Evolutionary conservation across 805 yeast genomes (phyloP).

Genomic region (Metschnikowia kofuensis): DNA sequence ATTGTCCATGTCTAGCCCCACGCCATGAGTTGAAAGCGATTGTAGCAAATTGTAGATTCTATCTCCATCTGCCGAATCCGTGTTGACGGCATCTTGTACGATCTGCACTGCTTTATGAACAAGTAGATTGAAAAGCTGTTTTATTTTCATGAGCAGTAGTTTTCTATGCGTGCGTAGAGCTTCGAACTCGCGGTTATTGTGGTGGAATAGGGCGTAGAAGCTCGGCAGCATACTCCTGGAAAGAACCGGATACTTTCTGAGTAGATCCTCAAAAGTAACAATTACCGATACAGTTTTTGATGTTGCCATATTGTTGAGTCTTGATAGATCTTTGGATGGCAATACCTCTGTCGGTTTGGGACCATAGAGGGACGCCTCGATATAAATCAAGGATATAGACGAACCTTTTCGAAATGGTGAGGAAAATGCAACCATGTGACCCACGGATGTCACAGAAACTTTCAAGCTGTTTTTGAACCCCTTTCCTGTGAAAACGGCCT

Average conservation of each 20-base stretch:
- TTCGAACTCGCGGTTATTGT: conserved; percentile 34
- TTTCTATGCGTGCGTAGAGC: conserved; percentile 28
- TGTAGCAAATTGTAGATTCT: conserved; percentile 30
- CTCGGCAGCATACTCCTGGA: conserved; percentile 39
- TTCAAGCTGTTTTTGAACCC: conserved; percentile 52
- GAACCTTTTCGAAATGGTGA: conserved; percentile 58
- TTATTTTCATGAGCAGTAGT: conserved; percentile 26
- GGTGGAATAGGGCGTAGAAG: conserved; percentile 39
- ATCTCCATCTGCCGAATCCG: conserved; percentile 34
- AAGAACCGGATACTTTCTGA: conserved; percentile 38
- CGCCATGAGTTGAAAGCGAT: conserved; percentile 30
- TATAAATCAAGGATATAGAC: conserved; percentile 52
- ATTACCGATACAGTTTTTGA: too few species aligned
- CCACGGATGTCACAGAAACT: conserved; percentile 43
- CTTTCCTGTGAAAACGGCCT: conserved; percentile 50
- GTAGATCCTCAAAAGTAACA: conserved; percentile 35
- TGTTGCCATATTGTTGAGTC: background rate
- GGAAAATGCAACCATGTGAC: conserved; percentile 52
- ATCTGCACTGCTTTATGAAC: conserved; percentile 34
- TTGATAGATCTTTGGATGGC: background rate
- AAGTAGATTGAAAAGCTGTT: conserved; percentile 30
- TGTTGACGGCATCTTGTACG: conserved; percentile 37
- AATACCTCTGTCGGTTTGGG: conserved; percentile 3
- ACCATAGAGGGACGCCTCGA: conserved; percentile 38
- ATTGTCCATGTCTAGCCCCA: conserved; percentile 46